Evolutionary conservation across 306 rosid genomes (phyloP), one percentile per base, ranked within the genome.

Genomic region (Pyrus bretschneideri): DNA sequence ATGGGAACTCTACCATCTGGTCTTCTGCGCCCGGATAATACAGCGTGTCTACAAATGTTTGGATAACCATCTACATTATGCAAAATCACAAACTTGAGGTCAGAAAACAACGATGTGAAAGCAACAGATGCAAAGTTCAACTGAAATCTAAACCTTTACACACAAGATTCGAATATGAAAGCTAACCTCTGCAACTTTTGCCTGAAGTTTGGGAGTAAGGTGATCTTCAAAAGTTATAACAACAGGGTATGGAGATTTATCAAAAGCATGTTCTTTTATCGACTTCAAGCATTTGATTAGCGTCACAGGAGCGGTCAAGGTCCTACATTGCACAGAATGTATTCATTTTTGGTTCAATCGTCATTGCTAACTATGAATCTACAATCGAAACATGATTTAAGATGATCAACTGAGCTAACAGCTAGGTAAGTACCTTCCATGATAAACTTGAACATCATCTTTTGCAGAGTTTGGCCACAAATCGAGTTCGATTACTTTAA

Each of bases 151-250:
- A 59, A 83, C 68, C 11, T 51, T 35, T 13, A n/a, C 55, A 14
- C 33, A 58, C 40, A 29, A 52, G 40, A 19, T 2, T 23, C n/a
- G 7, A 9, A 27, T 60, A 71, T 21, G 65, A 76, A 79, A 61
- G 44, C 85, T 64, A 71, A 89, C 97, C 92, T 87, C 96, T 18
- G 96, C 96, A 83, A 85, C 97, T 89, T 84, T 92, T 78, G 93
- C 95, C 83, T 92, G 95, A 79, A 91, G 97, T 49, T 72, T 83
- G 29, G 88, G 79, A 1, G 96, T 83, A 80, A 94, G 98, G 78
- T 94, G 98, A 69, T 90, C 98, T 81, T 94, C 98, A 54, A 94
- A 79, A 65, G 98, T 94, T 44, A 94, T 90, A 45, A 94, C 84
- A 76, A 94, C 86, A 0, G 98, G 98, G 81, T 92, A 94, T 6